Evolutionary conservation across 257 asterid species (phyloP).

Genomic region (Ballota nigra): DNA sequence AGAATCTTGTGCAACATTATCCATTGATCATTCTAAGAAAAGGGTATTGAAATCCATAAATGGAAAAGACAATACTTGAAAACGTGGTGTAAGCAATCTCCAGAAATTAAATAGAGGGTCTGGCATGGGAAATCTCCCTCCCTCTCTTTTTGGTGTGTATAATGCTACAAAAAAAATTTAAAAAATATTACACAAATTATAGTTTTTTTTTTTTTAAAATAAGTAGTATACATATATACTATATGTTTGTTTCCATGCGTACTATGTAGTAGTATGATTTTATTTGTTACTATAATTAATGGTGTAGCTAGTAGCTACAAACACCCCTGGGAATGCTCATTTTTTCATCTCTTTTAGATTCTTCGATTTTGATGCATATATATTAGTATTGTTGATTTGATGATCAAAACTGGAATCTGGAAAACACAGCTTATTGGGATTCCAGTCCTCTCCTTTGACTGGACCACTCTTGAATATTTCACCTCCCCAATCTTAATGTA

Average conservation of each 20-base stretch:
- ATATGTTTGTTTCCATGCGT: neutral
- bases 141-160: neutral
- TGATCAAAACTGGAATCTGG: slow-evolving; percentile 14
- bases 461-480: slow-evolving; percentile 32
- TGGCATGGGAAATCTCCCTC: neutral
- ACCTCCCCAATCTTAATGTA: slow-evolving; percentile 21
- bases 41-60: neutral
- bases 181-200: too few relatives aligned
- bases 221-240: too few relatives aligned
- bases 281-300: neutral
- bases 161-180: neutral
- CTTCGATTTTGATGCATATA: neutral
- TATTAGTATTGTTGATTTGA: slow-evolving; percentile 5
- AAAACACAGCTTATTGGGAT: slow-evolving; percentile 28
- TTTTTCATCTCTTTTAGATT: neutral
- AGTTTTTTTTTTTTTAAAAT: too few relatives aligned
- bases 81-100: neutral
- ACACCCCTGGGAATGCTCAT: neutral
- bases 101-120: neutral
- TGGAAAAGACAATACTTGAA: neutral
- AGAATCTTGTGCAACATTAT: neutral
- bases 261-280: neutral
- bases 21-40: neutral
- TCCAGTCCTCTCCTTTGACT: slow-evolving; percentile 29
- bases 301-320: neutral